Evolutionary conservation across 129 eudicot genomes (phyloP), one percentile per base, ranked within the genome.

Genomic region (Lonicera japonica): DNA sequence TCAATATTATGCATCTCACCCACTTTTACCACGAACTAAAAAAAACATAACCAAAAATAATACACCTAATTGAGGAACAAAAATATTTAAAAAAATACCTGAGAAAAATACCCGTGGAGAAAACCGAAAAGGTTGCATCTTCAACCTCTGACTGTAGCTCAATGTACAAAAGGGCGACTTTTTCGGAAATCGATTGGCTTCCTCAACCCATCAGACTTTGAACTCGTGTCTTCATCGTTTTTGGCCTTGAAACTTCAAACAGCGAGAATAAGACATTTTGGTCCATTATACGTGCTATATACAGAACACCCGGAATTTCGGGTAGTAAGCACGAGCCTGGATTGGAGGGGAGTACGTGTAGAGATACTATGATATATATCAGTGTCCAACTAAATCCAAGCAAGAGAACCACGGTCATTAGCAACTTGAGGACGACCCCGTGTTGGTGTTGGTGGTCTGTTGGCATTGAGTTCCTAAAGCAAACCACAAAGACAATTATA

Each of bases 391-490:
- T 82, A 85, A 56, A 83, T 80, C 95, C 95, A 88, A 80, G 99
- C 95, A 71, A 92, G 92, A 64, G 95, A 84, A 59, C 95, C 95
- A 56, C 84, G 82, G 54, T 92, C 96, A 59, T 78, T 92, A 21
- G 96, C 72, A 61, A 88, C 99, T 88, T 82, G 99, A 21, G 99
- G 99, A 24, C 99, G 99, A 21, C 99, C 99, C 75, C 99, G 78
- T 15, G 99, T 94, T 56, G 99, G 99, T 22, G 99, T 94, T 24
- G 95, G 79, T 64, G 99, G 99, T 56, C 97, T 68, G 73, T 91
- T 91, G 62, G 97, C 97, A 73, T 91, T 87, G 54, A 91, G 94
- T 75, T 91, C 98, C 98, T 92, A 38, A 29, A 46, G 13, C 14
- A 43, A 4, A 43, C 58, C 55, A 55, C 47, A 9, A 52, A 64